Conservation (phyloP, 129 eudicot species). For the Escallonia herrerae region DNA sequence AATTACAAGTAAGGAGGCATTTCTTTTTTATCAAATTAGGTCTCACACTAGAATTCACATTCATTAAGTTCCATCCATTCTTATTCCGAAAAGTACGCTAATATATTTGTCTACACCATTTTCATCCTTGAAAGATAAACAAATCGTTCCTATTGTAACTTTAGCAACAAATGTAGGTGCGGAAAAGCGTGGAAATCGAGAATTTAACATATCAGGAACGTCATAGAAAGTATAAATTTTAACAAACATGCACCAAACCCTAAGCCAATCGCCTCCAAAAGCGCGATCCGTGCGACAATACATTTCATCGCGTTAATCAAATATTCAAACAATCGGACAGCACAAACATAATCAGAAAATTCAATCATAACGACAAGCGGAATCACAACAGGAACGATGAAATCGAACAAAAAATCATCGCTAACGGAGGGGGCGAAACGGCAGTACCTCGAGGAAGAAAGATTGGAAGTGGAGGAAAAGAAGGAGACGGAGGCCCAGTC, state of each 20-base stretch:
- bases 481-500: slow-evolving; percentile 95
- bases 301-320: not conserved
- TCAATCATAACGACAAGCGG: not conserved
- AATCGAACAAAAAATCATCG: not conserved
- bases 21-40: no score
- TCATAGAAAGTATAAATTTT: not conserved
- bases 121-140: no score
- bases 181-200: no score
- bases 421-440: not conserved
- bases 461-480: slow-evolving; percentile 76
- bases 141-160: no score
- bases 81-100: no score
- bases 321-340: not conserved
- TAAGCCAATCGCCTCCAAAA: not conserved
- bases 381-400: not conserved
- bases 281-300: not conserved
- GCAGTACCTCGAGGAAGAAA: slow-evolving; percentile 68
- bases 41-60: no score
- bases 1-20: no score
- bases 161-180: no score
- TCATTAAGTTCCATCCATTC: no score
- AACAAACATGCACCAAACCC: not conserved
- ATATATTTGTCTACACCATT: no score
- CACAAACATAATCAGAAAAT: not conserved
- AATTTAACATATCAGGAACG: no score